Evolutionary conservation across 257 asterid species (phyloP), one percentile per base, ranked within the genome.

Genomic region (Salvia miltiorrhiza): DNA sequence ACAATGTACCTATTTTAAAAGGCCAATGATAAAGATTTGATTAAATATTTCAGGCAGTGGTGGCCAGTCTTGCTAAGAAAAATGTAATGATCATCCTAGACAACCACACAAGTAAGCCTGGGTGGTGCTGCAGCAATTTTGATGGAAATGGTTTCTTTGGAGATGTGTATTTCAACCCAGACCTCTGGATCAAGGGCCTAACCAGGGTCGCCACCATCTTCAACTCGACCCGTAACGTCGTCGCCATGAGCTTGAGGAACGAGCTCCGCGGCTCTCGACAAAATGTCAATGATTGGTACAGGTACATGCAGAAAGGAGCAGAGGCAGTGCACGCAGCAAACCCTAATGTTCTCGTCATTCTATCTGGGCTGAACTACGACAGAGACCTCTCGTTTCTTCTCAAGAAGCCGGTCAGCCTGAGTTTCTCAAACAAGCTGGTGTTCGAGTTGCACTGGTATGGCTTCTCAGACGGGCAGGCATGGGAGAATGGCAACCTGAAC

Each of bases 141-240:
- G 97, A 91, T 55, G 98, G 97, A 17, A 91, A 87, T 77, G 97
- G 97, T 32, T 91, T 94, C 86, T 94, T 94, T 33, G 96, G 99
- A 4, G 98, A 94, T 47, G 50, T 55, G 19, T 91, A 89, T 69
- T 89, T 94, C 64, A 76, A 87, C 48, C 93, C 99, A 9, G 84
- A 85, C 19, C 72, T 81, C 5, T 94, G 99, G 97, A 77, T 91
- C 63, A 73, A 78, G 23, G 99, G 97, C 61, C 84, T 94, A 35
- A 86, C 92, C 50, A 83, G 49, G 44, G 86, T 94, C 9, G 97
- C 99, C 81, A 77, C 89, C 55, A 77, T 72, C 63, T 89, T 94
- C 80, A 87, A 80, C 1, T 73, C 63, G 73, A 81, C 81, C 54
- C 39, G 39, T 7, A 79, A 83, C 48, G 97, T 94, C 0, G 90